Conservation (phyloP, 75 land plant genomes). For the Selaginella tamariscina region DNA sequence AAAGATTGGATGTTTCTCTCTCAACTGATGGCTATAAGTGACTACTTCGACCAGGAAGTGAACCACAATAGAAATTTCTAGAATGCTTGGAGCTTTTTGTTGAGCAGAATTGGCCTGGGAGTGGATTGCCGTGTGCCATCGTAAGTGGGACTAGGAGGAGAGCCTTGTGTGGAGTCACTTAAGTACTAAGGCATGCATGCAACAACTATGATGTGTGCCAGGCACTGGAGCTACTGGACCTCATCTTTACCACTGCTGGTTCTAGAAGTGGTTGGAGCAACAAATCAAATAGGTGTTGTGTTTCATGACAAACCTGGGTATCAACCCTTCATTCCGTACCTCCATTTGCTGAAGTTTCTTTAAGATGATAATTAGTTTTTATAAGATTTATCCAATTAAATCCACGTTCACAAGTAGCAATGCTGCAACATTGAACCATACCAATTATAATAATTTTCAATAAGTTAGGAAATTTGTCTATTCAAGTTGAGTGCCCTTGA, state of each 20-base stretch:
- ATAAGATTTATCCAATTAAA: too few species aligned
- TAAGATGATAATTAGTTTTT: not conserved
- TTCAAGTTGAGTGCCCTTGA: too few species aligned
- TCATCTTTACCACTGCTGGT: not conserved
- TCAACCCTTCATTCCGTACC: not conserved
- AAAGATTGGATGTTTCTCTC: not conserved
- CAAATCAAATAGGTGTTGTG: not conserved
- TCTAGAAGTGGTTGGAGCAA: not conserved
- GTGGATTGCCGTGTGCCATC: not conserved
- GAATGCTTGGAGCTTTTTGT: not conserved
- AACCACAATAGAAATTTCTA: not conserved
- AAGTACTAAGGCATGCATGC: not conserved
- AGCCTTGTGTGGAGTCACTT: not conserved
- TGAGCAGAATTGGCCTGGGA: constrained; percentile 3
- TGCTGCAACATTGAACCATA: too few species aligned
- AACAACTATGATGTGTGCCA: not conserved
- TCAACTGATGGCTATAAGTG: not conserved
- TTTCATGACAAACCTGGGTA: not conserved
- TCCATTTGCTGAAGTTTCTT: not conserved
- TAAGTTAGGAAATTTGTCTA: too few species aligned
- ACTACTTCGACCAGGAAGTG: not conserved
- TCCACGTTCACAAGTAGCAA: too few species aligned
- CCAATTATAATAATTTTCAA: too few species aligned
- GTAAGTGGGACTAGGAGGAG: not conserved
- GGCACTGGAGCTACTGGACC: not conserved